Base-by-base conservation (phyloP, 2,329 filamentous ascomycete species). In the Trichoderma oligosporum region DNA sequence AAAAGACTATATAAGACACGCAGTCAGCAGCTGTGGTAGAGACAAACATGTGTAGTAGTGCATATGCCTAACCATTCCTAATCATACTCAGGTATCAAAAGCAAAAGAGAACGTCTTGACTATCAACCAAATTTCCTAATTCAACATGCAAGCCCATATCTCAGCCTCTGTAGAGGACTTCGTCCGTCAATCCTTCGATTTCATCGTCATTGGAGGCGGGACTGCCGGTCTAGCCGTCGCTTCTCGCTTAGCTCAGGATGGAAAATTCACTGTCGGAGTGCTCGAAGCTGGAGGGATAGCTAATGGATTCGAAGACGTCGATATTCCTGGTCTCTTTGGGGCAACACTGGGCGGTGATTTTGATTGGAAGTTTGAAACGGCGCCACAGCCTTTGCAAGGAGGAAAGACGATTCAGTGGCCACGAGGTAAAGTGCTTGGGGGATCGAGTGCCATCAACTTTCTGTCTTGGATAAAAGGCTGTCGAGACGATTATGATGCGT, bases 401-500 rank as follows among this genome's bases (percentile, higher is more conserved):
- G 72, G 76, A 1, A 72, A 78, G 44, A 66, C 49, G 25, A 62
- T 79, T 20, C 62, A 70, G 8, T 78, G 72, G 71, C 71, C 73
- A 0, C 66, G 76, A 12, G 77, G 77, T 6, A 77, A 71, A 57
- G 78, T 82, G 0, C 74, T 89, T 0, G 86, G 86, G 16, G 86
- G 86, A 6, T 83, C 84, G 6, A 81, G 77, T 14, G 80, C 80
- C 0, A 74, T 86, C 46, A 85, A 85, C 61, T 81, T 79, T 61
- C 80, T 84, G 78, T 78, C 82, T 46, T 76, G 75, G 72, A 75
- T 75, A 53, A 73, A 78, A 29, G 78, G 74, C 6, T 73, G 71
- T 47, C 69, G 64, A 33, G 72, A 72, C 33, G 80, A 83, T 42
- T 79, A 81, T 44, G 78, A 86, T 66, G 75, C 74, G 0, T 86